These are phyloP conservation scores for Mallotus repandus DNA, from an alignment of 441 rosid species.

Conservation along the genomic window DNA sequence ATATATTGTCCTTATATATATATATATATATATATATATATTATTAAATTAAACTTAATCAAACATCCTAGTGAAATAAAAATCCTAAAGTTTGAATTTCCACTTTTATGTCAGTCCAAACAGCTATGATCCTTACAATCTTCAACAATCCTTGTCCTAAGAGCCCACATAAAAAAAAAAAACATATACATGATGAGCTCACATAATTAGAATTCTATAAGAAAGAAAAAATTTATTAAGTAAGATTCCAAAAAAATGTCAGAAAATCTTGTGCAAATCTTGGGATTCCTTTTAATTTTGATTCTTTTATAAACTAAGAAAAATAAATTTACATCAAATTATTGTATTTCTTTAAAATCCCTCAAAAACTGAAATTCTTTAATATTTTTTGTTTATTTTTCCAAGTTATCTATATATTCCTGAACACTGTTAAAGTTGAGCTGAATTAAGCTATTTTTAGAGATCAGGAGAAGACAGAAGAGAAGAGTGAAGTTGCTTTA, in stretches of 20 bases:
- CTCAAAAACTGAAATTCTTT: constrained; percentile 21
- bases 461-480: constrained; percentile 2
- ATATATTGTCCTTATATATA: neutral
- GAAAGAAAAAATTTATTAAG: neutral
- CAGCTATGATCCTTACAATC: constrained; percentile 25
- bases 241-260: constrained; percentile 32
- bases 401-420: constrained; percentile 10
- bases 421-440: constrained; percentile 18
- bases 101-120: constrained; percentile 30
- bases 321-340: constrained; percentile 40
- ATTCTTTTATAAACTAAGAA: constrained; percentile 11
- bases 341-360: constrained; percentile 6
- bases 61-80: constrained; percentile 23
- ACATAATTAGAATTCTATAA: neutral
- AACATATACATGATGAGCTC: neutral
- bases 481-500: constrained; percentile 22
- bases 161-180: neutral
- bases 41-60: neutral
- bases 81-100: constrained; percentile 14
- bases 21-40: neutral
- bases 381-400: constrained; percentile 7
- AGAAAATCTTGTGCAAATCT: constrained; percentile 47
- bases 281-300: constrained; percentile 35
- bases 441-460: constrained; percentile 4
- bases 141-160: constrained; percentile 16